phyloP scores from a whole-genome alignment of 1,139 yeast species.

The Protomyces lactucae-debilis region DNA sequence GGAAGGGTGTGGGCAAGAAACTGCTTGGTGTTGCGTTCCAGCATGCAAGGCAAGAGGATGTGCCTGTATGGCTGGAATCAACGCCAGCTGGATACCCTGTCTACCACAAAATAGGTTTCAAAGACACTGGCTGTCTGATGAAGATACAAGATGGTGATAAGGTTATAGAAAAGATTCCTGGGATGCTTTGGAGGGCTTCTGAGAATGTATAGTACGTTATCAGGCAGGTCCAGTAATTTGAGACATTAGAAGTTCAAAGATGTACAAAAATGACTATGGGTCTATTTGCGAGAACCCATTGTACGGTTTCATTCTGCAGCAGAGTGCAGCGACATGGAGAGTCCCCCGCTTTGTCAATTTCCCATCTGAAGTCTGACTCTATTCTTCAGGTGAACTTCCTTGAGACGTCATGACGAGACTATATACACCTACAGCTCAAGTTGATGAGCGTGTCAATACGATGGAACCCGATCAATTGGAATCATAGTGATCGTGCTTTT shows the following conservation, averaged over 20 bases:
- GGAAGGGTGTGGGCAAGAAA: conserved; percentile 2
- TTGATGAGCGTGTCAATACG: not conserved
- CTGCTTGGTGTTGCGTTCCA: not conserved
- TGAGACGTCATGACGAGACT: not conserved
- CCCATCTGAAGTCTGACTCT: too few species aligned
- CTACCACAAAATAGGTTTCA: conserved; percentile 13
- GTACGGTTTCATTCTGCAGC: too few species aligned
- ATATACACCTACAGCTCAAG: not conserved
- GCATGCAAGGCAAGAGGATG: not conserved
- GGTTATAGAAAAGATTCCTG: not conserved
- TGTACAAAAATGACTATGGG: too few species aligned
- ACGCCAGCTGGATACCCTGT: conserved; percentile 8
- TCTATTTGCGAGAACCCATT: too few species aligned
- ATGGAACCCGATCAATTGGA: conserved; percentile 16
- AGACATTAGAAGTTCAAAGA: too few species aligned
- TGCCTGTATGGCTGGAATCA: conserved; percentile 15
- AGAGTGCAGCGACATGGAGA: too few species aligned
- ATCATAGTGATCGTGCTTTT: conserved; percentile 16
- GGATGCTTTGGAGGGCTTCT: not conserved
- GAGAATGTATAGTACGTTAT: too few species aligned
- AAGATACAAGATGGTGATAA: not conserved
- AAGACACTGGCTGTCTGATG: conserved; percentile 2
- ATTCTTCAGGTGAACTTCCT: too few species aligned
- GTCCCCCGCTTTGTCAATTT: too few species aligned
- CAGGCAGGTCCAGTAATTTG: too few species aligned